Base-by-base conservation (phyloP, 345 rosid genomes). In the Syzygium aromaticum region DNA sequence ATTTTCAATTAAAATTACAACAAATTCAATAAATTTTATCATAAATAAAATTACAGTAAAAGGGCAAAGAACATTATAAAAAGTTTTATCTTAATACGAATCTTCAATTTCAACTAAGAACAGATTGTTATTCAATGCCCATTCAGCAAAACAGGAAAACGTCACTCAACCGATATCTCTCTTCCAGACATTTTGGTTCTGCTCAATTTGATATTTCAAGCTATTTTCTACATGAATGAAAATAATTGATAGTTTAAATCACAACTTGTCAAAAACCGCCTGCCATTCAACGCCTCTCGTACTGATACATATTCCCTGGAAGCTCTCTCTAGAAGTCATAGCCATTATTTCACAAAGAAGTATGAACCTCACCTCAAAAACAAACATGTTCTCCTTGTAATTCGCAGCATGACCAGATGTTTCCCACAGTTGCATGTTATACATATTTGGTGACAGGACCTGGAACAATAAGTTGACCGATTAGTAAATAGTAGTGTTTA, bases 331-430 rank as follows among this genome's bases (percentile, higher is more conserved):
- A 33, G 46, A 73, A 73, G 80, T 73, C 80, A 73, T 38, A 33
- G 49, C 46, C 80, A 73, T 10, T 33, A 22, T 38, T 19, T 33
- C 78, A 67, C 7, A 40, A 73, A 38, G 80, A 49, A 73, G 80
- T 52, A 52, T 17, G 38, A 54, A 51, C 86, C 94, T 93, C 90
- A 95, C 99, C 94, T 98, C 98, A 91, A 96, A 93, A 33, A 95
- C 90, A 91, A 98, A 96, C 99, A 98, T 96, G 90, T 98, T 96
- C 87, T 98, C 98, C 91, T 94, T 98, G 93, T 96, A 98, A 88
- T 96, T 98, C 82, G 94, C 98, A 88, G 97, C 99, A 92, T 98
- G 98, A 87, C 99, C 97, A 51, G 99, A 98, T 86, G 94, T 98
- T 89, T 95, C 98, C 99, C 99, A 96, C 82, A 98, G 96, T 92